Percentiles rank a stretch among this genome's conserved stretches.
Evolutionary conservation across 2,329 filamentous ascomycete genomes (phyloP).

Genomic region (Aspergillus ochraceoroseus): DNA sequence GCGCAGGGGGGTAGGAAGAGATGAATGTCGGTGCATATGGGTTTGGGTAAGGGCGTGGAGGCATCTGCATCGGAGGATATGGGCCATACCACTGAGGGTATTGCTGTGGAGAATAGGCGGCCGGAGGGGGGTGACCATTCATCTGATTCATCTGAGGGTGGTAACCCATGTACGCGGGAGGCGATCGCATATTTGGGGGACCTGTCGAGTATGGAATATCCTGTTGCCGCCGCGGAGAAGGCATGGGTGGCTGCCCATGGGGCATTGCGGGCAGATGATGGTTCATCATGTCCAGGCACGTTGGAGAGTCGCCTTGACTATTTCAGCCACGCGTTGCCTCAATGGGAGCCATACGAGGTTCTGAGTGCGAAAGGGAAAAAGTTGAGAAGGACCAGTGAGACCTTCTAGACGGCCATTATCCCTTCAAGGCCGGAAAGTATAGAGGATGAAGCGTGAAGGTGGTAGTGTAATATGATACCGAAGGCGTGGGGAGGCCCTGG

Average conservation of each 20-base stretch:
- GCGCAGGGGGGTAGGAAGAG: slow-evolving; percentile 42
- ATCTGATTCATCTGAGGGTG: slow-evolving; percentile 58
- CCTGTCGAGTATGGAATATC: slow-evolving; percentile 43
- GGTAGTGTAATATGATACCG: no score
- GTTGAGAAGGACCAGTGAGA: no score
- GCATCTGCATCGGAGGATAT: slow-evolving; percentile 40
- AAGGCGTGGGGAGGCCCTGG: slow-evolving; percentile 8
- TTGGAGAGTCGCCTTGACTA: slow-evolving; percentile 32
- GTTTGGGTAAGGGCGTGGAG: slow-evolving; percentile 39
- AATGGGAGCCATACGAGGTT: slow-evolving; percentile 40
- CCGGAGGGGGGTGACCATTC: slow-evolving; percentile 49
- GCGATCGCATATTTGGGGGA: slow-evolving; percentile 52
- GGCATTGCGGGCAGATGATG: slow-evolving; percentile 44
- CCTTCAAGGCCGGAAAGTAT: slow-evolving; percentile 19
- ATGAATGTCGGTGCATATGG: slow-evolving; percentile 43
- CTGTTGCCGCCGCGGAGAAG: slow-evolving; percentile 46
- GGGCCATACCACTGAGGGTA: slow-evolving; percentile 47
- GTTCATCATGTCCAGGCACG: slow-evolving; percentile 42
- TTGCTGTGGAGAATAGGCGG: slow-evolving; percentile 43
- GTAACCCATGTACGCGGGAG: slow-evolving; percentile 56
- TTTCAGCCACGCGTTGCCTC: slow-evolving; percentile 39
- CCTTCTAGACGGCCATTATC: slow-evolving; percentile 38
- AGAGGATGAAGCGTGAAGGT: slow-evolving; percentile 8
- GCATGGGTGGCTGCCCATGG: slow-evolving; percentile 50
- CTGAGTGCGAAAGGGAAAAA: slow-evolving; percentile 20